A percentile compares a stretch with the other conserved stretches of the same genome.
Conservation (phyloP, 805 yeast genomes). For the Teunomyces tritomae region DNA sequence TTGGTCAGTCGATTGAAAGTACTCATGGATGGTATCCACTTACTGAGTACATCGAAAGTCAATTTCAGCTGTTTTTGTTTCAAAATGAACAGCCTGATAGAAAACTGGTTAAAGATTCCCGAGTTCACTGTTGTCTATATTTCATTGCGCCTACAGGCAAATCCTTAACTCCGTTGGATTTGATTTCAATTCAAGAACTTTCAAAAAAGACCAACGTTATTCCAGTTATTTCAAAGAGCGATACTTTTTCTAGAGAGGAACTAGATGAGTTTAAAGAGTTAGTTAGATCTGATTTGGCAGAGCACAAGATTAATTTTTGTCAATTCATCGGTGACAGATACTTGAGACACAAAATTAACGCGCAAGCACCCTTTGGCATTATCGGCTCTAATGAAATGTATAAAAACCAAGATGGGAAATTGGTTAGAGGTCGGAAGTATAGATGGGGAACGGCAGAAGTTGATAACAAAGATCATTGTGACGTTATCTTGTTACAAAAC, state of each 20-base stretch:
- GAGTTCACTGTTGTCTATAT: slow-evolving; percentile 85
- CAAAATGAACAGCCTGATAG: slow-evolving; percentile 60
- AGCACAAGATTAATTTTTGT: slow-evolving; percentile 29
- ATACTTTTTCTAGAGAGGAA: slow-evolving; percentile 28
- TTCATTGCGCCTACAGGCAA: slow-evolving; percentile 67
- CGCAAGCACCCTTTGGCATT: slow-evolving; percentile 64
- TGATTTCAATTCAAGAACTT: slow-evolving; percentile 34
- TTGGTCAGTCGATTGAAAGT: slow-evolving; percentile 67
- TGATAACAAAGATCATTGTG: slow-evolving; percentile 75
- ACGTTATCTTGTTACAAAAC: slow-evolving; percentile 62
- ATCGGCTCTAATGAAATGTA: slow-evolving; percentile 57
- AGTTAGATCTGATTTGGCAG: slow-evolving; percentile 22
- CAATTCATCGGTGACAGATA: slow-evolving; percentile 23
- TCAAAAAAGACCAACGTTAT: slow-evolving; percentile 34
- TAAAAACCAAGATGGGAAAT: slow-evolving; percentile 11
- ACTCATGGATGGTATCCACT: slow-evolving; percentile 40
- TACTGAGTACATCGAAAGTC: slow-evolving; percentile 74
- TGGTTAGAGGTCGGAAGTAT: slow-evolving; percentile 64
- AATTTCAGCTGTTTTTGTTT: slow-evolving; percentile 59
- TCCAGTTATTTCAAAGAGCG: slow-evolving; percentile 40
- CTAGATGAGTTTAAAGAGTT: slow-evolving; percentile 21
- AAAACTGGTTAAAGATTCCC: slow-evolving; percentile 45
- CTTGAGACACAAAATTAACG: slow-evolving; percentile 29
- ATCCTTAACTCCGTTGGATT: slow-evolving; percentile 31
- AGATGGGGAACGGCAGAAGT: slow-evolving; percentile 87